phyloP scores from a whole-genome alignment of 495 filamentous ascomycete genomes.

The Saxophila tyrrhenica region DNA sequence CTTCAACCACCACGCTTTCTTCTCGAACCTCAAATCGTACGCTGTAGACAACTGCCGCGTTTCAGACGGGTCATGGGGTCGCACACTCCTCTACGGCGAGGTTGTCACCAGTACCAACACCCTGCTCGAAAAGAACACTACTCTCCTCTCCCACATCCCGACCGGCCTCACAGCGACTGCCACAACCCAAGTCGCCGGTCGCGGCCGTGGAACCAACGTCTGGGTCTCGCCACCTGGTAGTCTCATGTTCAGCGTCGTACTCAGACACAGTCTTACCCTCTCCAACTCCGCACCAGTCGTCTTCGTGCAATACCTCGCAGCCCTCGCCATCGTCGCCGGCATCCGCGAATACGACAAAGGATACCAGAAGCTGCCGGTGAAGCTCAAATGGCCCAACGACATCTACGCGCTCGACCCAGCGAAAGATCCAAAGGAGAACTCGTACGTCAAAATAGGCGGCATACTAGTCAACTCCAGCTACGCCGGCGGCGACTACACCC shows the following conservation, averaged over 20 bases:
- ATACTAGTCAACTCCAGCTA: slow-evolving; percentile 88
- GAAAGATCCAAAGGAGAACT: slow-evolving; percentile 23
- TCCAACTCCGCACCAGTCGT: slow-evolving; percentile 69
- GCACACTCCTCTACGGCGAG: slow-evolving; percentile 74
- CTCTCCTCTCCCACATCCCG: slow-evolving; percentile 63
- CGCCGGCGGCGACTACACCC: slow-evolving; percentile 62
- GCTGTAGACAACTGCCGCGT: slow-evolving; percentile 40
- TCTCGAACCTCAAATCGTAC: slow-evolving; percentile 57
- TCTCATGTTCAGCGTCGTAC: slow-evolving; percentile 74
- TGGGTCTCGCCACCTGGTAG: slow-evolving; percentile 87
- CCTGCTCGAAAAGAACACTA: slow-evolving; percentile 86
- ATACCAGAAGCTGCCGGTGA: slow-evolving; percentile 65
- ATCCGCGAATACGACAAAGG: slow-evolving; percentile 67
- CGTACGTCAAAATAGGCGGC: slow-evolving; percentile 83
- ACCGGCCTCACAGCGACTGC: slow-evolving; percentile 80
- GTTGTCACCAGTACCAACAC: slow-evolving; percentile 92
- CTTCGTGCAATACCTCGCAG: slow-evolving; percentile 88
- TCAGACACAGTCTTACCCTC: slow-evolving; percentile 66
- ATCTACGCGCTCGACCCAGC: slow-evolving; percentile 69
- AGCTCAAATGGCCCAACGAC: slow-evolving; percentile 97
- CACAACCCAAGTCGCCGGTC: slow-evolving; percentile 83
- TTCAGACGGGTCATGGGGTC: slow-evolving; percentile 57
- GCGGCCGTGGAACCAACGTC: slow-evolving; percentile 82
- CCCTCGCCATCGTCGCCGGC: slow-evolving; percentile 79
- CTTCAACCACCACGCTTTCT: slow-evolving; percentile 79